These are phyloP conservation scores for Saccharomycopsis microspora DNA, from an alignment of 805 yeast genomes.

Conservation along the genomic window DNA sequence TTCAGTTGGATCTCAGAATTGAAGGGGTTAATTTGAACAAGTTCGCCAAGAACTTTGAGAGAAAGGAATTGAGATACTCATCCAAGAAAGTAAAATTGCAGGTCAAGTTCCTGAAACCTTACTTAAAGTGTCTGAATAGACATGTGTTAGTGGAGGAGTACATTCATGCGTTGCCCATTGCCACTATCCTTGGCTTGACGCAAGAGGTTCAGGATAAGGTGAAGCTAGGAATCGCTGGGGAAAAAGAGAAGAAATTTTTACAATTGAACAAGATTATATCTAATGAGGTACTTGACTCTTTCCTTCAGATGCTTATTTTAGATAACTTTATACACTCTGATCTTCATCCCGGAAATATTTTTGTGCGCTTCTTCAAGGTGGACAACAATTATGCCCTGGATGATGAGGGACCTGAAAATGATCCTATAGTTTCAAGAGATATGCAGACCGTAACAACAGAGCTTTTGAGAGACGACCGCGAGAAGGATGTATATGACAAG, in stretches of 20 bases:
- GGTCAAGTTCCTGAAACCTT: constrained; percentile 75
- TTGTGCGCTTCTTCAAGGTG: constrained; percentile 55
- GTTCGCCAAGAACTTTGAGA: constrained; percentile 57
- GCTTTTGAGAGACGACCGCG: constrained; percentile 18
- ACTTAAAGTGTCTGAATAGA: constrained; percentile 49
- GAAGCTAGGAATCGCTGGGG: constrained; percentile 22
- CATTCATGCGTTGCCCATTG: constrained; percentile 76
- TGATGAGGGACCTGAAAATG: constrained; percentile 7
- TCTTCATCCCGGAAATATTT: constrained; percentile 92
- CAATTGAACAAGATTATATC: constrained; percentile 53
- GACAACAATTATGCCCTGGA: constrained; percentile 17
- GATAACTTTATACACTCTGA: constrained; percentile 96
- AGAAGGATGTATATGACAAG: constrained; percentile 19
- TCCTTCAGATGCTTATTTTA: constrained; percentile 81
- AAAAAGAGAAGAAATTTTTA: constrained; percentile 23
- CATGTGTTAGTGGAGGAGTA: constrained; percentile 78
- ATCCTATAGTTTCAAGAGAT: constrained; percentile 24
- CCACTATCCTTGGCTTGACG: constrained; percentile 43
- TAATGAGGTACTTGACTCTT: constrained; percentile 82
- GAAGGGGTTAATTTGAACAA: constrained; percentile 73
- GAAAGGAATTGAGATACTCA: constrained; percentile 5
- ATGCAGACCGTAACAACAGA: constrained; percentile 30
- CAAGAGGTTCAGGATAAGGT: constrained; percentile 20
- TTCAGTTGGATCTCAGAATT: constrained; percentile 81
- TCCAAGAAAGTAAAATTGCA: constrained; percentile 1